Percentiles rank a stretch among this genome's conserved stretches.
Conservation (phyloP, 768 basidiomycete species). For the Filobasidium wieringae region DNA sequence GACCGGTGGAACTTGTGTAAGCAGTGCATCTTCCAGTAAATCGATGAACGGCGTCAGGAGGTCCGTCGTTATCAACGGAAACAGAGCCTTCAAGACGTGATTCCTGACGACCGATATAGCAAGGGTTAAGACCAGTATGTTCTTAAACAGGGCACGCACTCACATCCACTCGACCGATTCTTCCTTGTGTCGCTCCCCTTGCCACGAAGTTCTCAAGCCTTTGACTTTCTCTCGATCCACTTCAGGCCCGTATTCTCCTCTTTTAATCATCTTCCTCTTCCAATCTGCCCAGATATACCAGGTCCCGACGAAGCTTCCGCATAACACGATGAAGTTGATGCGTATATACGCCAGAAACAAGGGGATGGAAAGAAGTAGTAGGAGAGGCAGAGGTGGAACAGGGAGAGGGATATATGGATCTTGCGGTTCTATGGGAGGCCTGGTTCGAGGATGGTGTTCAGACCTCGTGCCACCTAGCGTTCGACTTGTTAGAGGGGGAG, state of each 20-base stretch:
- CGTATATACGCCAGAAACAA: constrained; percentile 16
- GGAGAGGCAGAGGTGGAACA: not conserved
- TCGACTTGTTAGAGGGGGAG: no score
- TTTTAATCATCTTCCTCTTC: constrained; percentile 1
- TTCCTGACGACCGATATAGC: constrained; percentile 25
- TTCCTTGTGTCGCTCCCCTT: not conserved
- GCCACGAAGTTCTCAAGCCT: not conserved
- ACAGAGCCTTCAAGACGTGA: constrained; percentile 32
- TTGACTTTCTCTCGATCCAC: constrained; percentile 7
- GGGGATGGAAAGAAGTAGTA: constrained; percentile 12
- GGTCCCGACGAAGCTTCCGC: not conserved
- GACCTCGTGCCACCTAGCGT: no score
- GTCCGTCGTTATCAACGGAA: constrained; percentile 36
- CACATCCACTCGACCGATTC: constrained; percentile 13
- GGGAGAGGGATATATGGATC: constrained; percentile 1
- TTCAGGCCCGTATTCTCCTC: not conserved
- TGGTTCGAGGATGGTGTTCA: no score
- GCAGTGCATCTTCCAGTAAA: constrained; percentile 37
- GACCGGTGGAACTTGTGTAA: constrained; percentile 33
- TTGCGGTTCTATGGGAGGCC: not conserved
- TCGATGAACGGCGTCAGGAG: constrained; percentile 38
- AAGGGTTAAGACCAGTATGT: not conserved
- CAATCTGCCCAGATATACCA: constrained; percentile 16
- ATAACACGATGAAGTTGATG: constrained; percentile 8
- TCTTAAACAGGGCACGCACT: constrained; percentile 4